phyloP scores from a whole-genome alignment of 2,329 filamentous ascomycete genomes.

The Sarocladiaceae sp. region DNA sequence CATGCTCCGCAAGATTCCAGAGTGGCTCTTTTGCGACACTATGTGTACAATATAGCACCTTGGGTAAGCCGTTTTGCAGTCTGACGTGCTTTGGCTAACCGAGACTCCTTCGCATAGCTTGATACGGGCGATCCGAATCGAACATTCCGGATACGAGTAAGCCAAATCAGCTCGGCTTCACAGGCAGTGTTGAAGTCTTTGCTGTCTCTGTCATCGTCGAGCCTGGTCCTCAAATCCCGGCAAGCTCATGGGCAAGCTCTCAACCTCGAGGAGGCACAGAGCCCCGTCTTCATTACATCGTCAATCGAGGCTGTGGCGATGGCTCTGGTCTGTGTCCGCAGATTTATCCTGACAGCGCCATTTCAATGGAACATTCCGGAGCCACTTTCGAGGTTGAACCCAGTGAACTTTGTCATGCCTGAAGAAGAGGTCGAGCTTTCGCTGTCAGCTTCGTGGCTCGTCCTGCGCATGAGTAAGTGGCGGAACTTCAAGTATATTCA shows the following conservation, averaged over 20 bases:
- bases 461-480: slow-evolving; percentile 22
- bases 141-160: slow-evolving; percentile 33
- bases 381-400: neutral
- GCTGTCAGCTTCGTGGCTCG: slow-evolving; percentile 19
- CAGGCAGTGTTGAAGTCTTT: slow-evolving; percentile 21
- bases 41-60: slow-evolving; percentile 39
- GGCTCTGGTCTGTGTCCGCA: neutral
- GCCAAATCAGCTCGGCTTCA: slow-evolving; percentile 24
- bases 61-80: slow-evolving; percentile 33
- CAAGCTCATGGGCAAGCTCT: neutral
- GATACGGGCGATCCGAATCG: slow-evolving; percentile 38
- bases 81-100: too few relatives aligned
- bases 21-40: slow-evolving; percentile 34
- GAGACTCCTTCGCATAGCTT: too few relatives aligned
- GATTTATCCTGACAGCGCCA: slow-evolving; percentile 12
- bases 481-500: neutral
- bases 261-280: neutral
- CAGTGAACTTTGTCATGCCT: neutral
- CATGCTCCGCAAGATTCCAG: slow-evolving; percentile 20
- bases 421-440: neutral
- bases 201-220: slow-evolving; percentile 18
- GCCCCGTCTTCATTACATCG: neutral
- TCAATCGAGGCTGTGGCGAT: neutral
- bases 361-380: neutral
- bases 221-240: neutral